Evolutionary conservation across 176 grass and related monocot genomes (phyloP).

Genomic region (Stipa capillata): DNA sequence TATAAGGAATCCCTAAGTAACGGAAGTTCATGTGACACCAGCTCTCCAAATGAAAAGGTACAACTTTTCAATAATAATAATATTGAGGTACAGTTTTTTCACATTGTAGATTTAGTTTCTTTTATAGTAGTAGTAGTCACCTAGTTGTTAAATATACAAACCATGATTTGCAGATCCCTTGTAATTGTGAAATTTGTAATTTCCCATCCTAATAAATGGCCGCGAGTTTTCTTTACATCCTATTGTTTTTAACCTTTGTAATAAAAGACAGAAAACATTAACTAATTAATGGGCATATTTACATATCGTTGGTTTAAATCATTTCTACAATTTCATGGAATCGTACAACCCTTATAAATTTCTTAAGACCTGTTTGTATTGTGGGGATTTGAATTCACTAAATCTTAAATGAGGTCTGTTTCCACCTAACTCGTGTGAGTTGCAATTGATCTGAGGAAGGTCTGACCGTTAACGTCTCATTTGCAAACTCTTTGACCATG

Average conservation of each 20-base stretch:
- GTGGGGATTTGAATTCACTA: no score
- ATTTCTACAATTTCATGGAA: background rate
- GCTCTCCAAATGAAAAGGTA: background rate
- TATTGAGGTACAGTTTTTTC: background rate
- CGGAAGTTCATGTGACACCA: background rate
- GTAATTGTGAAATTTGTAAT: background rate
- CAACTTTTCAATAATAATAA: background rate
- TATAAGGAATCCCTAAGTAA: constrained; percentile 27
- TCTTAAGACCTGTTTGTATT: no score
- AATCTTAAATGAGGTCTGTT: no score
- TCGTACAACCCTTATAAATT: background rate
- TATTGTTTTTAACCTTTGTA: background rate
- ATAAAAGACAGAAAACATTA: background rate
- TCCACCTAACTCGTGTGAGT: no score
- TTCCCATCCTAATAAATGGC: background rate
- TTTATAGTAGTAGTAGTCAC: background rate
- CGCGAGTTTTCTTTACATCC: background rate
- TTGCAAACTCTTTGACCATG: no score
- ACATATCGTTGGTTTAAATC: background rate
- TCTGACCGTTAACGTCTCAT: no score
- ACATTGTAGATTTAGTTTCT: background rate
- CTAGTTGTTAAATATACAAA: background rate
- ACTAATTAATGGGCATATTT: background rate
- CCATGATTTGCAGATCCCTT: background rate
- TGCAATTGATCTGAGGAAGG: no score